These are phyloP conservation scores for Candida orba DNA, from an alignment of 805 yeast genomes.

Conservation along the genomic window DNA sequence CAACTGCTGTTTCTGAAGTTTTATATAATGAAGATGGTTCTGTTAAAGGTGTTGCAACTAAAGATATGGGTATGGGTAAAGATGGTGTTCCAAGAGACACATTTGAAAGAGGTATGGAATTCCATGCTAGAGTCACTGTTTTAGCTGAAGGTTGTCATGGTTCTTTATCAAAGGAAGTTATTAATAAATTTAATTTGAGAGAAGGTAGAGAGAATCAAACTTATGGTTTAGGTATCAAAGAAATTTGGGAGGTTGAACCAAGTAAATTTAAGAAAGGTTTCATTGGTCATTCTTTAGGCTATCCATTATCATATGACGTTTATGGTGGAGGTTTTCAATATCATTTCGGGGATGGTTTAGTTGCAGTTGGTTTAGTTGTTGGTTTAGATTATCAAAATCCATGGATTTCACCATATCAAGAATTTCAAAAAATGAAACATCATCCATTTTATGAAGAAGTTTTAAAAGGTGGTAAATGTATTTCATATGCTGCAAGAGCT, in stretches of 20 bases:
- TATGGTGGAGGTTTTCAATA: slow-evolving; percentile 98
- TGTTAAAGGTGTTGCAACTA: slow-evolving; percentile 88
- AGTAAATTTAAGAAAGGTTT: slow-evolving; percentile 74
- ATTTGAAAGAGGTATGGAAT: slow-evolving; percentile 97
- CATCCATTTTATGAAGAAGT: slow-evolving; percentile 78
- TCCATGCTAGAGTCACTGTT: slow-evolving; percentile 82
- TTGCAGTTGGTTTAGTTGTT: slow-evolving; percentile 87
- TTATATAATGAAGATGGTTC: slow-evolving; percentile 54
- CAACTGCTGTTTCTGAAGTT: slow-evolving; percentile 77
- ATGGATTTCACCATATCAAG: slow-evolving; percentile 90
- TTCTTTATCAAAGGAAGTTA: slow-evolving; percentile 72
- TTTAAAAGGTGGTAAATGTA: slow-evolving; percentile 83
- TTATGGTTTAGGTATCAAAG: slow-evolving; percentile 93
- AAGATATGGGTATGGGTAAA: slow-evolving; percentile 80
- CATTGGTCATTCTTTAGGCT: slow-evolving; percentile 85
- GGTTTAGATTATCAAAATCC: slow-evolving; percentile 96
- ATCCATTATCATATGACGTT: slow-evolving; percentile 62
- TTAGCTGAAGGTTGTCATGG: slow-evolving; percentile 99
- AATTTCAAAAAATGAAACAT: slow-evolving; percentile 88
- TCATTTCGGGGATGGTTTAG: slow-evolving; percentile 91
- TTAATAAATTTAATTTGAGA: slow-evolving; percentile 62
- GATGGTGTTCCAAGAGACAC: slow-evolving; percentile 69
- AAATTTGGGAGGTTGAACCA: slow-evolving; percentile 91
- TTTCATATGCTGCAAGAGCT: slow-evolving; percentile 93
- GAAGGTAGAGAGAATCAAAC: slow-evolving; percentile 68